phyloP scores from a whole-genome alignment of 2,329 filamentous ascomycete genomes.

The Emergomyces africanus region DNA sequence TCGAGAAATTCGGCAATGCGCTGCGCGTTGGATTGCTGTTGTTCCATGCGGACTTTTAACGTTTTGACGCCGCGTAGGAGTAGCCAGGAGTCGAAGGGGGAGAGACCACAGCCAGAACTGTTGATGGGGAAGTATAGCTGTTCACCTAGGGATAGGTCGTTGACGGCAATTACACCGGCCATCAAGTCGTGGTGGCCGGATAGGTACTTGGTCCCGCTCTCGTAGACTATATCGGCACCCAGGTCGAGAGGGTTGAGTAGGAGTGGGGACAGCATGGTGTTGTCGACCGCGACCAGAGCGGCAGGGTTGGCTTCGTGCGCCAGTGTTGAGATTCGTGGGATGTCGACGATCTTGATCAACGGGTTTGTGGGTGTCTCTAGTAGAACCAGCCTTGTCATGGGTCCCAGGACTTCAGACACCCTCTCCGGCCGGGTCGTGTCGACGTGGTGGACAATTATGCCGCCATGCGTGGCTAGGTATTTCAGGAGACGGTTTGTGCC shows the following conservation, averaged over 20 bases:
- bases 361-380: constrained; percentile 96
- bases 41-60: constrained; percentile 94
- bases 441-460: constrained; percentile 89
- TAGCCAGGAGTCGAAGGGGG: constrained; percentile 91
- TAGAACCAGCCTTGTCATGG: constrained; percentile 88
- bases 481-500: constrained; percentile 89
- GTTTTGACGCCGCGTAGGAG: constrained; percentile 95
- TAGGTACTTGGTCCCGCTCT: constrained; percentile 94
- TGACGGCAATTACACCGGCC: constrained; percentile 91
- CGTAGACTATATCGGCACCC: constrained; percentile 91
- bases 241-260: constrained; percentile 87
- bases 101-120: constrained; percentile 82
- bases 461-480: constrained; percentile 77
- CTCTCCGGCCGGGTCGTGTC: constrained; percentile 72
- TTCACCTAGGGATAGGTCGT: constrained; percentile 68
- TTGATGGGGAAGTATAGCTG: constrained; percentile 97
- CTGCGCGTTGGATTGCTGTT: constrained; percentile 88
- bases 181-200: constrained; percentile 98
- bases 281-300: constrained; percentile 84
- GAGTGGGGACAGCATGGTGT: constrained; percentile 97
- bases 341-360: constrained; percentile 94
- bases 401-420: constrained; percentile 54
- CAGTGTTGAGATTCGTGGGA: constrained; percentile 61
- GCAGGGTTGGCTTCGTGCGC: constrained; percentile 66
- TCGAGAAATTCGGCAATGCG: constrained; percentile 88